These are phyloP conservation scores for Wickerhamomyces ciferrii DNA, from an alignment of 805 yeast genomes.

Conservation along the genomic window DNA sequence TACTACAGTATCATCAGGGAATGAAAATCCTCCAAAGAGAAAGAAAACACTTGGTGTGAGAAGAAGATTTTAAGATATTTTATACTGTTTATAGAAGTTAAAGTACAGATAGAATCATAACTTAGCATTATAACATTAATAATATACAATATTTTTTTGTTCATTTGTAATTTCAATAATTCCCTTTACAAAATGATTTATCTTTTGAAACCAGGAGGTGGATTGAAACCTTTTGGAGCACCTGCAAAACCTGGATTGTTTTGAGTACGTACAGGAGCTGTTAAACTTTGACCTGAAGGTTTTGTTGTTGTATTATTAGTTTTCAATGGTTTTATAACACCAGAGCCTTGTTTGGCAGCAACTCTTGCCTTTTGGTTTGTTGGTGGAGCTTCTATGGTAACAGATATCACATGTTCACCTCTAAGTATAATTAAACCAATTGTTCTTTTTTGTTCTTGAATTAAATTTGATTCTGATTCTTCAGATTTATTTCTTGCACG, in stretches of 20 bases:
- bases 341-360: constrained; percentile 20
- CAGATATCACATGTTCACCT: constrained; percentile 80
- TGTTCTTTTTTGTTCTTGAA: constrained; percentile 64
- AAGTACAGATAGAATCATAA: background rate
- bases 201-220: constrained; percentile 40
- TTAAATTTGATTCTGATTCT: constrained; percentile 26
- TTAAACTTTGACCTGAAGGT: constrained; percentile 6
- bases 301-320: constrained; percentile 5
- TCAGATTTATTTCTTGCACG: constrained; percentile 28
- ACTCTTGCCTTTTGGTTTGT: constrained; percentile 20
- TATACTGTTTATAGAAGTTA: too few relatives aligned
- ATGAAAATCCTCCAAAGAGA: background rate
- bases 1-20: background rate
- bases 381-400: constrained; percentile 27
- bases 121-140: background rate
- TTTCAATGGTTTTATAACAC: constrained; percentile 25
- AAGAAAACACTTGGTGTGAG: background rate
- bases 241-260: constrained; percentile 25
- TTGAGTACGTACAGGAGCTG: constrained; percentile 21
- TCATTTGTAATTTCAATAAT: background rate
- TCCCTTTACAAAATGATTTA: too few relatives aligned
- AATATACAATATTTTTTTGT: background rate
- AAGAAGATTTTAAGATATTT: background rate
- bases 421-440: constrained; percentile 80
- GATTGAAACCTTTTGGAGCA: constrained; percentile 38